Base-by-base conservation (phyloP, 2,329 filamentous ascomycete genomes). In the Pseudogymnoascus pannorum region DNA sequence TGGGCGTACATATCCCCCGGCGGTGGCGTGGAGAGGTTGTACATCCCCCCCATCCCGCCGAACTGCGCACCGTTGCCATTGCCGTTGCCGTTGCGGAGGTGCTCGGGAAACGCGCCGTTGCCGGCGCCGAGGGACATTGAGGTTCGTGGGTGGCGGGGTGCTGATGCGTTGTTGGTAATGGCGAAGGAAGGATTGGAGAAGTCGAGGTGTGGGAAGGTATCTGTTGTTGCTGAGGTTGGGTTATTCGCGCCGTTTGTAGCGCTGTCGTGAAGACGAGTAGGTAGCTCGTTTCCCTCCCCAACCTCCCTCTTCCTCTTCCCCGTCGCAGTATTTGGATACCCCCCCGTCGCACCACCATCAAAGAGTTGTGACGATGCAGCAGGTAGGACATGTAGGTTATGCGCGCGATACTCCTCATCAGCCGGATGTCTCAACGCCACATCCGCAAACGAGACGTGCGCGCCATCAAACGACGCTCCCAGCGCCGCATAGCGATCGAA, bases 401-500 rank as follows among this genome's bases (percentile, higher is more conserved):
- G 35, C n/a, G 35, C 35, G 35, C 35, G 35, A 16, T 38, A 38
- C 35, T 38, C 35, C 1, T 38, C 35, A 16, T 38, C 35, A 5
- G 35, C 35, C 6, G 35, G 35, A 38, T 38, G 35, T n/a, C 35
- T n/a, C 5, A 38, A 3, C 14, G 81, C 73, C 1, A 88, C 81
- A 67, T 93, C 89, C 1, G 82, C 76, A 60, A 94, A 83, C 14
- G 83, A 87, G 36, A 93, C 78, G 69, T 92, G 89, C 1, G 88
- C 86, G 1, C 88, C 84, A 68, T 94, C 89, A 60, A 94, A 89
- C 4, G 77, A 76, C 0, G 81, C 79, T 1, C 78, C 77, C 48
- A 85, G 78, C 62, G 81, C 82, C 0, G 77, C 75, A 63, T 96
- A 96, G 26, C 91, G 81, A 67, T 94, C 89, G 67, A 94, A 92